phyloP scores from a whole-genome alignment of 768 basidiomycete genomes.

The Podaxis rugospora region DNA sequence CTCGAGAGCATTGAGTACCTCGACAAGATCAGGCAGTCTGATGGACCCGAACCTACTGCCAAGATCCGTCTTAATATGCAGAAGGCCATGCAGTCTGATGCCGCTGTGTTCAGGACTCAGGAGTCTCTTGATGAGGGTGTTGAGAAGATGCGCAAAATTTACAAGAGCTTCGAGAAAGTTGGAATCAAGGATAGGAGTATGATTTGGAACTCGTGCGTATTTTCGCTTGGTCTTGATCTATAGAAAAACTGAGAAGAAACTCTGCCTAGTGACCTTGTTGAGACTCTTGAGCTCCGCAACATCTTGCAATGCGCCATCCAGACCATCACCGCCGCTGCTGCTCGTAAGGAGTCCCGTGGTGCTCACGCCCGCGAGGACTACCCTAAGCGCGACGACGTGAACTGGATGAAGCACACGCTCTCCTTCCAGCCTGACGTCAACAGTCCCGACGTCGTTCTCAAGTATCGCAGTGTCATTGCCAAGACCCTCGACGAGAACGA shows the following conservation, averaged over 20 bases:
- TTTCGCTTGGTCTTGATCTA: neutral
- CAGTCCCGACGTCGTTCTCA: slow-evolving; percentile 81
- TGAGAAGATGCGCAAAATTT: slow-evolving; percentile 76
- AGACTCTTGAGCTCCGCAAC: slow-evolving; percentile 96
- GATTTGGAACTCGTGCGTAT: slow-evolving; percentile 97
- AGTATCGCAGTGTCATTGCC: slow-evolving; percentile 83
- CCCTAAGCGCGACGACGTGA: slow-evolving; percentile 95
- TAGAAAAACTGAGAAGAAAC: slow-evolving; percentile 3
- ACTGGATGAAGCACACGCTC: slow-evolving; percentile 95
- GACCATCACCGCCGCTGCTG: slow-evolving; percentile 89
- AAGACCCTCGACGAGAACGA: slow-evolving; percentile 92
- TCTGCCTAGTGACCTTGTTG: slow-evolving; percentile 79
- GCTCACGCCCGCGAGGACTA: slow-evolving; percentile 98
- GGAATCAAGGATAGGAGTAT: slow-evolving; percentile 97
- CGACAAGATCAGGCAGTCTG: slow-evolving; percentile 77
- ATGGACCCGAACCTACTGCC: slow-evolving; percentile 82
- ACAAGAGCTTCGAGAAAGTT: slow-evolving; percentile 85
- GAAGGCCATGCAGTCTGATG: slow-evolving; percentile 98
- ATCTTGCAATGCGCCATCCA: slow-evolving; percentile 93
- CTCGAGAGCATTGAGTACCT: slow-evolving; percentile 79
- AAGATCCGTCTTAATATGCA: slow-evolving; percentile 95
- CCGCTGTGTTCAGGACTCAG: slow-evolving; percentile 96
- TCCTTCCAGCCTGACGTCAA: slow-evolving; percentile 82
- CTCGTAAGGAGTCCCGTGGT: slow-evolving; percentile 96
- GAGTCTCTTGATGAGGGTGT: slow-evolving; percentile 90